A percentile compares a stretch with the other conserved stretches of the same genome.
Evolutionary conservation across 257 asterid genomes (phyloP).

Genomic region (Mentha longifolia): DNA sequence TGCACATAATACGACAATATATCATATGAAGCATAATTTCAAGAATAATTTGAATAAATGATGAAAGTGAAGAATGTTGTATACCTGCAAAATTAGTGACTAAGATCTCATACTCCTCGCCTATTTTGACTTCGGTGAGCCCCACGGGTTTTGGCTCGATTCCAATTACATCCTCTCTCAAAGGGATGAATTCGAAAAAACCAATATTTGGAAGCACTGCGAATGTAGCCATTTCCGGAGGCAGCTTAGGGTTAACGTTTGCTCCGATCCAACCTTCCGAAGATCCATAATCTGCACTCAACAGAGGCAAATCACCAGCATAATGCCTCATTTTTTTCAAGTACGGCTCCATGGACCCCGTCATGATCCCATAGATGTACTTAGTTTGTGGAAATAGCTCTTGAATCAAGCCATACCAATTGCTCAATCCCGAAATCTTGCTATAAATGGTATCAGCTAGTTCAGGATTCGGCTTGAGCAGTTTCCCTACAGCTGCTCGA

Average conservation of each 20-base stretch:
- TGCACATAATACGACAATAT: neutral
- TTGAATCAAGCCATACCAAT: conserved; percentile 77
- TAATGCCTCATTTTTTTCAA: conserved; percentile 80
- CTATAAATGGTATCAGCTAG: conserved; percentile 51
- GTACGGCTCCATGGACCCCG: conserved; percentile 97
- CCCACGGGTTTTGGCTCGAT: conserved; percentile 53
- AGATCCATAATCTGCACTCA: conserved; percentile 91
- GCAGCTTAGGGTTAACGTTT: conserved; percentile 67
- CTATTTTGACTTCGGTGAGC: conserved; percentile 71
- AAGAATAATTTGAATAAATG: neutral
- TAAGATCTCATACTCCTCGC: conserved; percentile 78
- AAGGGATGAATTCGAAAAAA: conserved; percentile 83
- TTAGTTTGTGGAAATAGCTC: conserved; percentile 73
- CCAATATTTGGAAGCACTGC: conserved; percentile 88
- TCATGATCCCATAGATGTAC: conserved; percentile 89
- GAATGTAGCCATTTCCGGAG: conserved; percentile 77
- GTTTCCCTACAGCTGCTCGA: conserved; percentile 59
- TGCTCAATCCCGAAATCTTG: conserved; percentile 60
- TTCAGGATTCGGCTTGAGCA: conserved; percentile 73
- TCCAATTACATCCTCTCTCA: conserved; percentile 40
- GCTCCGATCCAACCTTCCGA: conserved; percentile 98
- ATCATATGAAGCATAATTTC: neutral
- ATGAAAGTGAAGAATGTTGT: neutral
- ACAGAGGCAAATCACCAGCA: conserved; percentile 73
- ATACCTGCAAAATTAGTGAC: conserved; percentile 85